Evolutionary conservation across 345 rosid genomes (phyloP).

Genomic region (Citrus glauca): DNA sequence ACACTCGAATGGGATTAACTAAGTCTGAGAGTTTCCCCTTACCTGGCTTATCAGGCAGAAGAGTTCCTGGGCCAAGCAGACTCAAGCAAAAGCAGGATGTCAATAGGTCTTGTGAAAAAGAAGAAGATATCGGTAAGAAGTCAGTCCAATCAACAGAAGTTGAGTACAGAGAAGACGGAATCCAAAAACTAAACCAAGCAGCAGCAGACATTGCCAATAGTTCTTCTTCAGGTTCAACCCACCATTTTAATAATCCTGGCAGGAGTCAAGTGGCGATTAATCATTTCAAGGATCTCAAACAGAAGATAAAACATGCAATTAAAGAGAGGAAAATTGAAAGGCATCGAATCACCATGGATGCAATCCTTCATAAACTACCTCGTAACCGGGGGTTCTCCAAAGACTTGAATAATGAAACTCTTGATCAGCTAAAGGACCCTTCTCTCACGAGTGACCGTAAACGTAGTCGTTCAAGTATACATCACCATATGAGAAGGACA

Average conservation of each 20-base stretch:
- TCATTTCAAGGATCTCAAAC: constrained; percentile 61
- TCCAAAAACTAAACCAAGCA: constrained; percentile 24
- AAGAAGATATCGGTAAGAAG: constrained; percentile 9
- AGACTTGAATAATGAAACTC: constrained; percentile 43
- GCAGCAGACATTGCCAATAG: constrained; percentile 19
- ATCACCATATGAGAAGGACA: constrained; percentile 34
- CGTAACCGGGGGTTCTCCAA: constrained; percentile 43
- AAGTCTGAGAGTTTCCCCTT: constrained; percentile 51
- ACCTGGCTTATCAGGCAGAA: constrained; percentile 14
- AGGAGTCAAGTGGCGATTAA: constrained; percentile 44
- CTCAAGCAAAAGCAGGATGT: constrained; percentile 8
- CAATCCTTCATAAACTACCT: constrained; percentile 76
- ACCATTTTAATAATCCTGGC: constrained; percentile 23
- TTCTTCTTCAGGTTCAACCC: constrained; percentile 31
- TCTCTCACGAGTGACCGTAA: constrained; percentile 5
- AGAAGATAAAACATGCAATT: constrained; percentile 63
- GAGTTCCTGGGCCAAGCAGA: constrained; percentile 12
- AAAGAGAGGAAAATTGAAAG: constrained; percentile 57
- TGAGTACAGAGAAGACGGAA: constrained; percentile 31
- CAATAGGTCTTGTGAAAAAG: neutral
- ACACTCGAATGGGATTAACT: constrained; percentile 24
- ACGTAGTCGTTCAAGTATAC: constrained; percentile 16
- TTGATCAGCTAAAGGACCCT: constrained; percentile 29
- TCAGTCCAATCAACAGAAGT: constrained; percentile 31
- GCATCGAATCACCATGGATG: constrained; percentile 75